phyloP scores from a whole-genome alignment of 1,284 basidiomycete species.

The Cryptococcus sp. region DNA sequence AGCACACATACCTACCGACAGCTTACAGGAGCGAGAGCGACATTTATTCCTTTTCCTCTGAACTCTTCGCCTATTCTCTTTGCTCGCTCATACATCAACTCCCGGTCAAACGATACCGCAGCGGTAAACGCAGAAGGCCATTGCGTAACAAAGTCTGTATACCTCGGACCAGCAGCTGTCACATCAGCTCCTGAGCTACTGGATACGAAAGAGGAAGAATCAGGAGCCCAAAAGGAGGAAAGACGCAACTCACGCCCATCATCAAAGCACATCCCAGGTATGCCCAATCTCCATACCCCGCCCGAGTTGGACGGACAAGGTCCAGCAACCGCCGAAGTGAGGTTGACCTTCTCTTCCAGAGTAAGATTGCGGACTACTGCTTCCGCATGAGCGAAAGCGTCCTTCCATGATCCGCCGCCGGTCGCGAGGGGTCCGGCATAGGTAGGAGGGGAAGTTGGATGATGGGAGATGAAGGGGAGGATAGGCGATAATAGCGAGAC shows the following conservation, averaged over 20 bases:
- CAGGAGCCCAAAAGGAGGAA: too few species aligned
- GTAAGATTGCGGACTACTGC: conserved; percentile 47
- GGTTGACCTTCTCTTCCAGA: conserved; percentile 46
- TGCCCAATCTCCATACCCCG: conserved; percentile 44
- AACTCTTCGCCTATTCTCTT: conserved; percentile 50
- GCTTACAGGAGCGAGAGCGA: conserved; percentile 39
- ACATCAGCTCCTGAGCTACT: conserved; percentile 51
- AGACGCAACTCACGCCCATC: conserved; percentile 52
- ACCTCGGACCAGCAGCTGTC: conserved; percentile 52
- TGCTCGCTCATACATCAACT: conserved; percentile 47
- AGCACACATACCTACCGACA: too few species aligned
- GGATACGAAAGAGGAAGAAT: too few species aligned
- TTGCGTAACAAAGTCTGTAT: conserved; percentile 45
- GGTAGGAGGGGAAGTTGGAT: neutral
- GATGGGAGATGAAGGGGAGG: neutral
- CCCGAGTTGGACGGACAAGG: conserved; percentile 62
- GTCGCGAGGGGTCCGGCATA: conserved; percentile 6
- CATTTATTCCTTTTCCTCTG: conserved; percentile 44
- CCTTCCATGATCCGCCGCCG: conserved; percentile 28
- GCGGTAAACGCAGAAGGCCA: conserved; percentile 50
- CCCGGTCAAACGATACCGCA: conserved; percentile 49
- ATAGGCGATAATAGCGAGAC: neutral
- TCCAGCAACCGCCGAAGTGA: conserved; percentile 42
- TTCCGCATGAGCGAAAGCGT: conserved; percentile 42
- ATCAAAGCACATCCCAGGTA: conserved; percentile 60